A percentile compares a stretch with the other conserved stretches of the same genome.
These are phyloP conservation scores for Talaromyces sp. DNA, from an alignment of 2,329 filamentous ascomycete species.

Conservation along the genomic window DNA sequence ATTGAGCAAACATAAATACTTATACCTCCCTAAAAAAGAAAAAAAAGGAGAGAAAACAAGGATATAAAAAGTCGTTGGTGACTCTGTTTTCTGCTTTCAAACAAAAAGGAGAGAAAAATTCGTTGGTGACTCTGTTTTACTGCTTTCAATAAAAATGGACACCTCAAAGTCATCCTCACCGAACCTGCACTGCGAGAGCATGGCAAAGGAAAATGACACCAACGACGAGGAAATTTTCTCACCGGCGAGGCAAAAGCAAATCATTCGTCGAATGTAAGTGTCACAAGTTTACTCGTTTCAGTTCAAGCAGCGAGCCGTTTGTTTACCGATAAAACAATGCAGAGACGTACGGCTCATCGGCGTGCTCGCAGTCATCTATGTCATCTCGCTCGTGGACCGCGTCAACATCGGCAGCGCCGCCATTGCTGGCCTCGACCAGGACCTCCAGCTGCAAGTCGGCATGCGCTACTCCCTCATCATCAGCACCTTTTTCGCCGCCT, in stretches of 20 bases:
- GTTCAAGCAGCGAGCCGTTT: background rate
- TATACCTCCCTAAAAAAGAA: background rate
- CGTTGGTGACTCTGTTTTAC: background rate
- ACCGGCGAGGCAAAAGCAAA: background rate
- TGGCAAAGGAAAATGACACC: background rate
- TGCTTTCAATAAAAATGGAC: background rate
- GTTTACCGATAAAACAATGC: too few species aligned
- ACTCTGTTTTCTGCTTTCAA: background rate
- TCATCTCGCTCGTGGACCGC: too few species aligned
- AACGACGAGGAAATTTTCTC: background rate
- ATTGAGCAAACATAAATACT: too few species aligned
- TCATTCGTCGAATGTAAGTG: background rate
- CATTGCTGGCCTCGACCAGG: too few species aligned
- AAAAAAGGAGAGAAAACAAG: too few species aligned
- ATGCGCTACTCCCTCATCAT: slow-evolving; percentile 43
- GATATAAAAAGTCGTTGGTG: background rate
- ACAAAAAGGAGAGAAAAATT: too few species aligned
- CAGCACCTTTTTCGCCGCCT: slow-evolving; percentile 29
- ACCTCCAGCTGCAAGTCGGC: slow-evolving; percentile 20
- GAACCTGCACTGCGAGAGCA: background rate
- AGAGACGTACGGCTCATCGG: too few species aligned
- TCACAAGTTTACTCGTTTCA: background rate
- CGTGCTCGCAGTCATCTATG: too few species aligned
- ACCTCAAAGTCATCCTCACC: background rate
- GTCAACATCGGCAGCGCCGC: too few species aligned